Evolutionary conservation across 257 asterid genomes (phyloP).

Genomic region (Solanum boliviense): DNA sequence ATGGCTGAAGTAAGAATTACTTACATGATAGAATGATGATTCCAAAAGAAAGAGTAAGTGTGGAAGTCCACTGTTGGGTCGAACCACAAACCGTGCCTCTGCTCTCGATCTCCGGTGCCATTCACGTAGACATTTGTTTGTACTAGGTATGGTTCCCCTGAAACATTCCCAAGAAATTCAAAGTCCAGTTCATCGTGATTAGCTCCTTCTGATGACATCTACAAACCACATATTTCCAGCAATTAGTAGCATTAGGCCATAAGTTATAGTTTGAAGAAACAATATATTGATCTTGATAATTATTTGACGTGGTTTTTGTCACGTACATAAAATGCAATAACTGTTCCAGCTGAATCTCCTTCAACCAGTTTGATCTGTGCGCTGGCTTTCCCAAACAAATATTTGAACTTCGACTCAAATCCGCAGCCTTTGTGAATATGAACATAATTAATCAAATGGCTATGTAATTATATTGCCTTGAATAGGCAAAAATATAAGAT

Average conservation of each 20-base stretch:
- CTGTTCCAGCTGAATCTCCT: conserved; percentile 59
- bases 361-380: conserved; percentile 37
- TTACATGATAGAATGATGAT: conserved; percentile 38
- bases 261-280: not conserved
- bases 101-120: conserved; percentile 51
- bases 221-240: not conserved
- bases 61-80: conserved; percentile 48
- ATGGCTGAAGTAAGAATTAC: not conserved
- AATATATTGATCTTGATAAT: not conserved
- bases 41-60: conserved; percentile 51
- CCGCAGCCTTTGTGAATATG: conserved; percentile 35
- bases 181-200: conserved; percentile 58
- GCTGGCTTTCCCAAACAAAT: conserved; percentile 41
- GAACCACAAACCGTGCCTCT: conserved; percentile 49
- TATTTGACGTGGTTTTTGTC: not conserved
- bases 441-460: not conserved
- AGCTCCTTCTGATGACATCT: conserved; percentile 42
- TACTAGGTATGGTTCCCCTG: conserved; percentile 49
- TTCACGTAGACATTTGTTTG: conserved; percentile 44
- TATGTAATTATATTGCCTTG: not conserved
- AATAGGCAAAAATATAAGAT: not conserved
- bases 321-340: conserved; percentile 45
- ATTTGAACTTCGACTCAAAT: conserved; percentile 43
- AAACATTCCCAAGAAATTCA: conserved; percentile 49
- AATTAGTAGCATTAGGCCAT: not conserved